Evolutionary conservation across 345 rosid species (phyloP), one percentile per base, ranked within the genome.

Genomic region (Durio zibethinus): DNA sequence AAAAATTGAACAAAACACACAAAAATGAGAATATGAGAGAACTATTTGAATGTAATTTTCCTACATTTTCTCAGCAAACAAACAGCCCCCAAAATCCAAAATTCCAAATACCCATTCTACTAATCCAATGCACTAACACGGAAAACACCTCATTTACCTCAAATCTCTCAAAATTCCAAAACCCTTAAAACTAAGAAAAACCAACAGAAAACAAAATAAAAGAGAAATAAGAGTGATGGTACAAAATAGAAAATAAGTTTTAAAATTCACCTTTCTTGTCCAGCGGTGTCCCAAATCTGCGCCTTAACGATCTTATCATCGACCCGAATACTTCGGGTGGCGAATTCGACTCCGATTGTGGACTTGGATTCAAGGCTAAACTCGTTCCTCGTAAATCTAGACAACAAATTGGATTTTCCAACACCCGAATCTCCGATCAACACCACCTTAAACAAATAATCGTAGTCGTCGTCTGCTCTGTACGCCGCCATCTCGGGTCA

Each of bases 241-340:
- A 23, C 5, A 25, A 57, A 23, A 57, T 2, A 10, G 29, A 56
- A 56, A 56, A 23, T 2, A 10, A 10, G 62, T 10, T 57, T 9
- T 4, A 59, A 59, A 59, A 10, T 1, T 6, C 59, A 90, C 91
- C 97, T 90, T 80, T 94, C 97, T 79, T 93, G 97, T 59, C 97
- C 98, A 7, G 97, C 97, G 7, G 97, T 92, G 77, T 93, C 98
- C 97, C 97, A 93, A 83, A 92, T 92, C 83, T 93, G 98, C 21
- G 97, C 98, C 85, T 92, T 92, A 68, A 93, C 84, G 75, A 89
- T 86, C 82, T 92, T 92, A 40, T 91, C 95, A 40, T 92, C 93
- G 42, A 90, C 89, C 2, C 83, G 86, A 47, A 90, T 87, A 57
- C 90, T 88, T 42, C 90, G 92, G 59, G 98, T 93, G 45, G 93